phyloP scores from a whole-genome alignment of 305 asterid species.

The Fraxinus platypoda region DNA sequence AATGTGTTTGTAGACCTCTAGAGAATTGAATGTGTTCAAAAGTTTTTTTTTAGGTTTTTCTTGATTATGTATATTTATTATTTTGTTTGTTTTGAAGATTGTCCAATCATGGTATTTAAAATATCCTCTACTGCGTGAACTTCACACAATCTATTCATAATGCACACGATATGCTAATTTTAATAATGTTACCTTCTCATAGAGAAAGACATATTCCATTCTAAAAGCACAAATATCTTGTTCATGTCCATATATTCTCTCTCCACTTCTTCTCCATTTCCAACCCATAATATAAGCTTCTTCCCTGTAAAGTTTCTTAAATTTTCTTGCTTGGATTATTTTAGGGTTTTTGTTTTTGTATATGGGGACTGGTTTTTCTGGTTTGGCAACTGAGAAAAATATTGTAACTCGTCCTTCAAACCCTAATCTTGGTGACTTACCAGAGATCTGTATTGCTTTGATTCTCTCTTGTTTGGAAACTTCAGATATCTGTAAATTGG shows the following conservation, averaged over 20 bases:
- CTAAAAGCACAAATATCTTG: neutral
- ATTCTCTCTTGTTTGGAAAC: conserved; percentile 36
- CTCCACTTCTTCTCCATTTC: neutral
- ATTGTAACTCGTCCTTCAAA: neutral
- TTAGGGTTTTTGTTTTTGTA: neutral
- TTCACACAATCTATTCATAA: neutral
- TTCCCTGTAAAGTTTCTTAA: neutral
- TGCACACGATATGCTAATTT: neutral
- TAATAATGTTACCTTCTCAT: neutral
- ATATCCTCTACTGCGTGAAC: neutral
- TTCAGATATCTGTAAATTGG: conserved; percentile 37
- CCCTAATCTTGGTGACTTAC: conserved; percentile 40
- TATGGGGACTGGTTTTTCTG: conserved; percentile 48
- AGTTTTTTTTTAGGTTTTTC: too few species aligned
- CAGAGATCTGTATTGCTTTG: conserved; percentile 54
- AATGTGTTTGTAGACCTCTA: too few species aligned
- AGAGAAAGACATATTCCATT: neutral
- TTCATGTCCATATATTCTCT: neutral
- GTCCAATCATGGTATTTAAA: neutral
- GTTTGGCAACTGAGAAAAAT: neutral
- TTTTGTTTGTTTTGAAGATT: too few species aligned
- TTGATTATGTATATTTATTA: too few species aligned
- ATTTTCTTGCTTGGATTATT: neutral
- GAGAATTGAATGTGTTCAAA: too few species aligned
- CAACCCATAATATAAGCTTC: neutral